phyloP scores from a whole-genome alignment of 306 rosid species.

The Mimosa bimucronata region DNA sequence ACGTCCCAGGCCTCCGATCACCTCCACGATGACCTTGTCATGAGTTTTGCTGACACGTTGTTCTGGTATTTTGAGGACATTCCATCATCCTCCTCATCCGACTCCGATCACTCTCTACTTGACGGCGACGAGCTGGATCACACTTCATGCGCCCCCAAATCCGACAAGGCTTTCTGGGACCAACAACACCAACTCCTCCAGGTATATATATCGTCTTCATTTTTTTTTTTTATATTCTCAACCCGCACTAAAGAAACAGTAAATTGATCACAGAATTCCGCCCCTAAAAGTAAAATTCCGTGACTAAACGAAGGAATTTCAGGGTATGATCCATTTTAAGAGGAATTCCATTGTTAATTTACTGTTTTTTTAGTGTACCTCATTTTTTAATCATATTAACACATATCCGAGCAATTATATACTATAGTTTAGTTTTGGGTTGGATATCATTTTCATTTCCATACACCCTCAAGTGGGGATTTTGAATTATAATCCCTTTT shows the following conservation, averaged over 20 bases:
- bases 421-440: too few relatives aligned
- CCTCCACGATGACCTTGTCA: slow-evolving; percentile 5
- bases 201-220: too few relatives aligned
- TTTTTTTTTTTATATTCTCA: too few relatives aligned
- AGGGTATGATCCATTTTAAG: too few relatives aligned
- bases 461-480: background rate
- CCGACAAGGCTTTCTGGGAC: slow-evolving; percentile 63
- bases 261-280: too few relatives aligned
- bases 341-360: too few relatives aligned
- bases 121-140: slow-evolving; percentile 32
- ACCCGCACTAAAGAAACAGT: too few relatives aligned
- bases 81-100: slow-evolving; percentile 32
- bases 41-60: slow-evolving; percentile 56
- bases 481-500: background rate
- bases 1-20: slow-evolving; percentile 37
- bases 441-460: slow-evolving; percentile 22
- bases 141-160: slow-evolving; percentile 33
- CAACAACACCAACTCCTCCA: slow-evolving; percentile 61
- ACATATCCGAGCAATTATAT: too few relatives aligned
- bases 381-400: too few relatives aligned
- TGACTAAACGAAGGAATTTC: too few relatives aligned
- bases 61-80: slow-evolving; percentile 60
- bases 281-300: too few relatives aligned
- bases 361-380: too few relatives aligned
- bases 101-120: slow-evolving; percentile 34